Conservation (phyloP, 495 filamentous ascomycete genomes). For the Talaromyces stipitatus region DNA sequence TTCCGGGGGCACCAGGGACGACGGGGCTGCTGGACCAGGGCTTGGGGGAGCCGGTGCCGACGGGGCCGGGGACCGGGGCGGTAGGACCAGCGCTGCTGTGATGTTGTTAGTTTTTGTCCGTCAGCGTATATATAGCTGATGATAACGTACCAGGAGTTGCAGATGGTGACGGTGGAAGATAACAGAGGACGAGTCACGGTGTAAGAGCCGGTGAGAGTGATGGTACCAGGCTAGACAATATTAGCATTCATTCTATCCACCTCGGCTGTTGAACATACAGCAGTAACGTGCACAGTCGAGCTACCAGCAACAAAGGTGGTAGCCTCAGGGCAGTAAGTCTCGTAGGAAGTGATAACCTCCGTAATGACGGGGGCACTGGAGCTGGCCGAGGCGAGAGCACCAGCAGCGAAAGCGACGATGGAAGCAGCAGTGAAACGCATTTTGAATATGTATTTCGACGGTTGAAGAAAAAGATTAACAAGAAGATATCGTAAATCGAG, state of each 20-base stretch:
- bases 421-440: constrained; percentile 80
- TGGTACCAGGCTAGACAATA: constrained; percentile 54
- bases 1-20: constrained; percentile 19
- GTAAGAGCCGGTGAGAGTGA: constrained; percentile 60
- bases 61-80: constrained; percentile 50
- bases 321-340: constrained; percentile 78
- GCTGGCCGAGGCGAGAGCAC: constrained; percentile 12
- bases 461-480: constrained; percentile 9
- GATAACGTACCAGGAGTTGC: constrained; percentile 52
- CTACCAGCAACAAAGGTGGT: constrained; percentile 62
- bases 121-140: background rate
- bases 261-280: constrained; percentile 35
- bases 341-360: constrained; percentile 70
- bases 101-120: background rate
- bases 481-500: background rate
- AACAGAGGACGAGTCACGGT: constrained; percentile 66
- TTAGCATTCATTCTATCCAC: constrained; percentile 11
- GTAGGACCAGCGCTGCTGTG: constrained; percentile 17
- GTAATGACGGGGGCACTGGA: constrained; percentile 48
- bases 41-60: constrained; percentile 17
- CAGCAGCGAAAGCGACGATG: constrained; percentile 55
- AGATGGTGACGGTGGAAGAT: constrained; percentile 54
- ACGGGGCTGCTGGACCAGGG: constrained; percentile 17
- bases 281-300: constrained; percentile 73
- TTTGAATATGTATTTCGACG: constrained; percentile 39